Evolutionary conservation across 1,284 basidiomycete species (phyloP).

Genomic region (Boletus smithii): DNA sequence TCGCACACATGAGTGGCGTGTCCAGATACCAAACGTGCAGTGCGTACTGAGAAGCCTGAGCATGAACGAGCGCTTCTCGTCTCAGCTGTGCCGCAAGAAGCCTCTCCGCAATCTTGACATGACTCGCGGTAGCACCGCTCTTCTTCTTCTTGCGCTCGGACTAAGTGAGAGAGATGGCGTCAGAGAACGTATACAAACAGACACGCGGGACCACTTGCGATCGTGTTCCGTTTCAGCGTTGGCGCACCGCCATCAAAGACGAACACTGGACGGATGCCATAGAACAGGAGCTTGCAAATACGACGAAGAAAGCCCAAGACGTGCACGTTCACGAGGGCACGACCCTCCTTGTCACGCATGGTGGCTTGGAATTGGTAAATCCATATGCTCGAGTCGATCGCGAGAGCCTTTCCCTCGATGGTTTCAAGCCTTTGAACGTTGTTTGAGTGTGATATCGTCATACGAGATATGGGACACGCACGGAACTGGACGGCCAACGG

Average conservation of each 20-base stretch:
- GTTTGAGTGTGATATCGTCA: slow-evolving; percentile 5
- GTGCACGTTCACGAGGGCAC: slow-evolving; percentile 89
- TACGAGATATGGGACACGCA: slow-evolving; percentile 38
- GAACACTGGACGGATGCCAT: slow-evolving; percentile 96
- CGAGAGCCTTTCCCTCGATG: slow-evolving; percentile 86
- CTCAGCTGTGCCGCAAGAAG: slow-evolving; percentile 93
- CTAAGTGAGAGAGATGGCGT: slow-evolving; percentile 39
- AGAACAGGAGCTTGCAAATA: slow-evolving; percentile 93
- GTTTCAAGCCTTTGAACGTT: slow-evolving; percentile 70
- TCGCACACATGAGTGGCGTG: slow-evolving; percentile 6
- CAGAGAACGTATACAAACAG: not conserved
- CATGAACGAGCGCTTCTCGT: slow-evolving; percentile 81
- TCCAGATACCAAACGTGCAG: not conserved
- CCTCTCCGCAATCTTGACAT: slow-evolving; percentile 84
- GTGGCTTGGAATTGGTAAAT: slow-evolving; percentile 98
- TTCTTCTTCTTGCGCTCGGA: slow-evolving; percentile 85
- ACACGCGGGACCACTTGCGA: slow-evolving; percentile 51
- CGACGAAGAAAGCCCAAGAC: slow-evolving; percentile 91
- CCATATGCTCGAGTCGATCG: slow-evolving; percentile 99
- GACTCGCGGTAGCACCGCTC: slow-evolving; percentile 79
- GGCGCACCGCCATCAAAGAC: slow-evolving; percentile 97
- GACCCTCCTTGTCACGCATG: slow-evolving; percentile 96
- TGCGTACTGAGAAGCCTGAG: slow-evolving; percentile 47
- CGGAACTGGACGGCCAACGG: slow-evolving; percentile 88
- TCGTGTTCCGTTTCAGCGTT: slow-evolving; percentile 79